Evolutionary conservation across 495 filamentous ascomycete species (phyloP).

Genomic region (Darksidea phi): DNA sequence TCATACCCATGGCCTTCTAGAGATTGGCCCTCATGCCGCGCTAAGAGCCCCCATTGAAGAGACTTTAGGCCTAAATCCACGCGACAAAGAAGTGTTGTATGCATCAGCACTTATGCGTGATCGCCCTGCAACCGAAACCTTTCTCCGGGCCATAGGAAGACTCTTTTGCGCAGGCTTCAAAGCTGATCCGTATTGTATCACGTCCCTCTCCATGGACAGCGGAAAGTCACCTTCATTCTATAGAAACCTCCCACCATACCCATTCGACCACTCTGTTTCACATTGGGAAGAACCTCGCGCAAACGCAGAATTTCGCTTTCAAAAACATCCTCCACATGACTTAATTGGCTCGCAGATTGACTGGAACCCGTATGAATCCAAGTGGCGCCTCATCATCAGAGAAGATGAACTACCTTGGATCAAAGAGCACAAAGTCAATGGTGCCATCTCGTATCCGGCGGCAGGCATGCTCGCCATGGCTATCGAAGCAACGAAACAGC

Average conservation of each 20-base stretch:
- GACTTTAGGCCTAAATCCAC: neutral
- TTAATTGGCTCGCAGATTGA: constrained; percentile 55
- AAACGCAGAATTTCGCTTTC: neutral
- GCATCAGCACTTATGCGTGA: neutral
- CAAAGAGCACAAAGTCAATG: constrained; percentile 20
- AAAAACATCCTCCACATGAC: constrained; percentile 43
- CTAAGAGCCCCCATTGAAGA: constrained; percentile 7
- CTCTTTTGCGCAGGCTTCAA: too few relatives aligned
- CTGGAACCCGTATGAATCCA: constrained; percentile 50
- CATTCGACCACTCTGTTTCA: constrained; percentile 12
- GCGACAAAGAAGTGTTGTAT: neutral
- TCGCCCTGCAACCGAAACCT: too few relatives aligned
- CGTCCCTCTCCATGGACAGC: too few relatives aligned
- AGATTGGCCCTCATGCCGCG: constrained; percentile 5
- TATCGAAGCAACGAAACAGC: constrained; percentile 5
- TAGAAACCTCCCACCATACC: constrained; percentile 7
- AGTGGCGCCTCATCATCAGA: constrained; percentile 17
- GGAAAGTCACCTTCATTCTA: too few relatives aligned
- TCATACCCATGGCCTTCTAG: neutral
- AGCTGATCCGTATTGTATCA: too few relatives aligned
- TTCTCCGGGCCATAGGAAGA: too few relatives aligned
- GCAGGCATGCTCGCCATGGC: constrained; percentile 19
- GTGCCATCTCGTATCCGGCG: constrained; percentile 51
- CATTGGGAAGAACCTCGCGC: neutral
- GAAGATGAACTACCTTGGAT: constrained; percentile 8